Evolutionary conservation across 129 eudicot genomes (phyloP), one percentile per base, ranked within the genome.

Genomic region (Scalesia atractyloides): DNA sequence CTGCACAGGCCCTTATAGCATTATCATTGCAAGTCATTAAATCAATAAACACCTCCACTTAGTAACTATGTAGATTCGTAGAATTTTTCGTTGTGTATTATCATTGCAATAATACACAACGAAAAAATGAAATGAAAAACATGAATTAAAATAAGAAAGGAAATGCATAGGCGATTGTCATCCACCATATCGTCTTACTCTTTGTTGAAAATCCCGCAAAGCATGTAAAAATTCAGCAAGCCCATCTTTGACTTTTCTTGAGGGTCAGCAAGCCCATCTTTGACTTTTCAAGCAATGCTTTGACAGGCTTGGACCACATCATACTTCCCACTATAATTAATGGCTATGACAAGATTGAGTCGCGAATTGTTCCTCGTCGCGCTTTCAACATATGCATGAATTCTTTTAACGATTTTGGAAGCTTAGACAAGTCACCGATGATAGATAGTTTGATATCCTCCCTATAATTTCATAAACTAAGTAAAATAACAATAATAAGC

Each of bases 271-370:
- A 53, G 43, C 6, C 93, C 96, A 6, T 82, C 92, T 65, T 83
- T 85, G 0, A 76, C 89, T 80, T 83, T 85, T 60, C 12, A 34
- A 19, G 87, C 77, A 14, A 90, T 79, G 66, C 63, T 87, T 69
- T 69, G 84, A 78, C 88, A 87, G 10, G 93, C 93, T 71, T 87
- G 87, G 8, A 81, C 84, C 12, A 90, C 50, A 52, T 90, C 93
- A 8, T 79, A 47, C 59, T 85, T 72, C 17, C 91, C 97, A 43
- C 87, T 85, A 61, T 87, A 90, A 57, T 76, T 85, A 24, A 87
- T 66, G 9, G 97, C 97, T 5, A 90, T 56, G 10, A 85, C 76
- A 54, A 87, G 79, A 34, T 90, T 86, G 64, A 85, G 81, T 44
- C 82, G 36, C 3, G 84, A 75, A 41, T 87, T 85, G 74, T 76